A percentile compares a stretch with the other conserved stretches of the same genome.
Conservation (phyloP, 192 early-diverging fungal species). For the Backusella psychrophila region DNA sequence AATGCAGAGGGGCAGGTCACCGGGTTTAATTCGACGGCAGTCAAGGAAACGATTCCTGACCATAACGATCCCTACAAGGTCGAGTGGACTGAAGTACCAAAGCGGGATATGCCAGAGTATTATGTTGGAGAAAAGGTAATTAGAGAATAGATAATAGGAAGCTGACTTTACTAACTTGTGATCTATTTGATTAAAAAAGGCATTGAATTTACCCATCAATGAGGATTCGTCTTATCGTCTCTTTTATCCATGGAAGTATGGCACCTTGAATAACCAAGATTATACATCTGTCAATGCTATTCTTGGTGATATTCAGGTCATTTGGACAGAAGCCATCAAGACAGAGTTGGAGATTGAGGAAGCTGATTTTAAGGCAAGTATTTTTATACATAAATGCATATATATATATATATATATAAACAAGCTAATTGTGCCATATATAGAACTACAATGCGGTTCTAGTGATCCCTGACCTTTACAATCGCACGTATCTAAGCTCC, state of each 20-base stretch:
- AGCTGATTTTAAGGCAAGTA: conserved; percentile 50
- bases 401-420: background rate
- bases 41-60: conserved; percentile 70
- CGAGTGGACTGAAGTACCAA: conserved; percentile 70
- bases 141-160: too few relatives aligned
- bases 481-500: conserved; percentile 58
- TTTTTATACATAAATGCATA: background rate
- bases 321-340: conserved; percentile 74
- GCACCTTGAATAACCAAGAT: conserved; percentile 73
- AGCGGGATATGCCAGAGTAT: conserved; percentile 37
- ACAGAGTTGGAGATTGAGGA: conserved; percentile 66
- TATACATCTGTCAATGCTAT: conserved; percentile 65
- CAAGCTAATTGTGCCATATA: background rate
- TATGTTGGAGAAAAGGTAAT: conserved; percentile 64
- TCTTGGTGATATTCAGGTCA: conserved; percentile 73
- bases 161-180: background rate
- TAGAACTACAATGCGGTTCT: conserved; percentile 67
- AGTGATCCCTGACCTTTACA: conserved; percentile 79
- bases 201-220: conserved; percentile 44
- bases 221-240: conserved; percentile 41
- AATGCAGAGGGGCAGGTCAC: conserved; percentile 74
- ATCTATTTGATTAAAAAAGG: conserved; percentile 26
- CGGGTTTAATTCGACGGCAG: conserved; percentile 67
- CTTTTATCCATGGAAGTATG: conserved; percentile 78
- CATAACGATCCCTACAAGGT: conserved; percentile 92